Conservation (phyloP, 1,284 basidiomycete genomes). For the Fomitiporia mediterranea region DNA sequence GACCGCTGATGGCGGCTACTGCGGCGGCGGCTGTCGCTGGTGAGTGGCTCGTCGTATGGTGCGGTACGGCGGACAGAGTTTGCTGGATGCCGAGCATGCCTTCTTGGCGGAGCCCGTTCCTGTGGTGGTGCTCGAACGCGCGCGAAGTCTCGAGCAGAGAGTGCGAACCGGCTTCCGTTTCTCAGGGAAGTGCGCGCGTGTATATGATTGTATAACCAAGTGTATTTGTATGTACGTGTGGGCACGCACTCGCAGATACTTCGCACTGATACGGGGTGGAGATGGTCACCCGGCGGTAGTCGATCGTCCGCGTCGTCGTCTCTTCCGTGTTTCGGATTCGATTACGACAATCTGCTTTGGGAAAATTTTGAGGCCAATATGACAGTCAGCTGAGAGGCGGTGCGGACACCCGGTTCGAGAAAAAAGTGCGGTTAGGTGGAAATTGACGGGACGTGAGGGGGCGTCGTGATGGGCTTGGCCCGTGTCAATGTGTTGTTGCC, state of each 20-base stretch:
- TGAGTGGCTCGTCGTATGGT: slow-evolving; percentile 2
- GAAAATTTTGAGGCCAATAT: neutral
- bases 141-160: neutral
- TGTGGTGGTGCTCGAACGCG: too few species aligned
- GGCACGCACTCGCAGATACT: neutral
- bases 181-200: neutral
- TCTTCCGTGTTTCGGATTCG: slow-evolving; percentile 5
- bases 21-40: neutral
- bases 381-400: neutral
- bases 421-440: neutral
- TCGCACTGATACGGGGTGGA: neutral
- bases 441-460: neutral
- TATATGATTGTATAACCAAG: neutral
- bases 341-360: neutral
- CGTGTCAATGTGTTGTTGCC: neutral
- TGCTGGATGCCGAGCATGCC: slow-evolving; percentile 20
- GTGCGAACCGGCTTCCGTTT: neutral
- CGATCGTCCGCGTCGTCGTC: slow-evolving; percentile 1
- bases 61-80: slow-evolving; percentile 6
- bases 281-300: neutral
- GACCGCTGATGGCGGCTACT: neutral
- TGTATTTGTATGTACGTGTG: neutral
- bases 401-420: too few species aligned
- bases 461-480: slow-evolving; percentile 1
- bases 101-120: slow-evolving; percentile 1